Conservation (phyloP, 2,329 filamentous ascomycete species). For the Elsinoe arachidis region DNA sequence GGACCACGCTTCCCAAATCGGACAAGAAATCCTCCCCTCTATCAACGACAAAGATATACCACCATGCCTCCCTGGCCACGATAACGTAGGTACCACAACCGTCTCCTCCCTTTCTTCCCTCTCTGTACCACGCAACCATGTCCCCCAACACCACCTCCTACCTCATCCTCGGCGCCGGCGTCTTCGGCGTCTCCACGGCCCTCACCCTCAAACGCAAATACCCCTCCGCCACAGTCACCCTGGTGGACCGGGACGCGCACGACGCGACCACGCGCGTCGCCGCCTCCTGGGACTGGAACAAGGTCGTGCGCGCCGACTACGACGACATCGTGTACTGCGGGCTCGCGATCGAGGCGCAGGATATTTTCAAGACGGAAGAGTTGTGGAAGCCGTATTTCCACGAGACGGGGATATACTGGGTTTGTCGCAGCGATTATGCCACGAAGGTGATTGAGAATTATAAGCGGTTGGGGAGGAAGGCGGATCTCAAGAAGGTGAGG, state of each 20-base stretch:
- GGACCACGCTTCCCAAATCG: slow-evolving; percentile 3
- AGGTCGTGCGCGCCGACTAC: slow-evolving; percentile 63
- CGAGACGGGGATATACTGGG: slow-evolving; percentile 45
- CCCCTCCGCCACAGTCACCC: slow-evolving; percentile 32
- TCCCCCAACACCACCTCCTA: slow-evolving; percentile 19
- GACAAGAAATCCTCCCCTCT: not conserved
- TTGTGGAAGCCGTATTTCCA: slow-evolving; percentile 47
- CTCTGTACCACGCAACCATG: not conserved
- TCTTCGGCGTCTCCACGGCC: slow-evolving; percentile 34
- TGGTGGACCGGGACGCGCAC: slow-evolving; percentile 32
- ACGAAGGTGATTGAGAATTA: slow-evolving; percentile 43
- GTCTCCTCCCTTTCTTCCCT: not conserved
- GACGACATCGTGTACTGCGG: slow-evolving; percentile 54
- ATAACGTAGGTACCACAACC: not conserved
- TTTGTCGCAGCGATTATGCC: slow-evolving; percentile 38
- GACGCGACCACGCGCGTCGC: slow-evolving; percentile 35
- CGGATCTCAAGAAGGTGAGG: slow-evolving; percentile 39
- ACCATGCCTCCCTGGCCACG: not conserved
- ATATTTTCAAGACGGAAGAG: slow-evolving; percentile 50
- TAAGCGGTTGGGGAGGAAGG: slow-evolving; percentile 40
- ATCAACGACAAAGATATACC: not conserved
- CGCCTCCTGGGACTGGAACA: slow-evolving; percentile 66
- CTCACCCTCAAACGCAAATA: slow-evolving; percentile 34
- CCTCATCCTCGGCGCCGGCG: slow-evolving; percentile 29
- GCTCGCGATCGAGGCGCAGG: slow-evolving; percentile 57